Base-by-base conservation (phyloP, 108 stramenopile species). In the Tribonema minus region DNA sequence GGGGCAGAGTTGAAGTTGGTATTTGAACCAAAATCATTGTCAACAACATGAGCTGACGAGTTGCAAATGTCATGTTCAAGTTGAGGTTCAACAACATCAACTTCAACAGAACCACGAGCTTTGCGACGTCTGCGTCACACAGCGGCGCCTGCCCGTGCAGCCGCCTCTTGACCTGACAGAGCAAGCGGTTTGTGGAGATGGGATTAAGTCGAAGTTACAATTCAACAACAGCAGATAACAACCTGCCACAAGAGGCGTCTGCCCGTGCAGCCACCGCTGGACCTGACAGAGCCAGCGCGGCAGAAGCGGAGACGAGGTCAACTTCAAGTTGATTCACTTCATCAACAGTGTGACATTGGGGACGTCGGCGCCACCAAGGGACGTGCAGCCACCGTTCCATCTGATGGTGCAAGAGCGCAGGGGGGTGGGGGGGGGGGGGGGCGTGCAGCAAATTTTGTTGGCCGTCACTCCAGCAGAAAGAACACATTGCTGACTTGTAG, bases 141-240 rank as follows among this genome's bases (percentile, higher is more conserved):
- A n/a, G n/a, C n/a, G n/a, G n/a, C n/a, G n/a, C 38, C 4, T 62
- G 28, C 3, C 71, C 71, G 3, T 15, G 7, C 0, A 72, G 71
- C 71, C 60, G 39, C 12, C 74, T 59, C 66, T 76, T 76, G 27
- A 76, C 29, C n/a, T n/a, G n/a, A n/a, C n/a, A n/a, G n/a, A n/a
- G n/a, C n/a, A n/a, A n/a, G n/a, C n/a, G n/a, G n/a, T n/a, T n/a
- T n/a, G n/a, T n/a, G n/a, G n/a, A n/a, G n/a, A n/a, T n/a, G n/a
- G n/a, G n/a, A n/a, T n/a, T n/a, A n/a, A n/a, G n/a, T n/a, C n/a
- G 60, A 27, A 72, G 27, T 20, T 62, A 72, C 34, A 59, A n/a
- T n/a, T n/a, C n/a, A n/a, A n/a, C n/a, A n/a, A n/a, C n/a, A n/a
- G n/a, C n/a, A n/a, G n/a, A n/a, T n/a, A n/a, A n/a, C n/a, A n/a